Conservation (phyloP, 208 protist species). For the Trichomonas tenax region DNA sequence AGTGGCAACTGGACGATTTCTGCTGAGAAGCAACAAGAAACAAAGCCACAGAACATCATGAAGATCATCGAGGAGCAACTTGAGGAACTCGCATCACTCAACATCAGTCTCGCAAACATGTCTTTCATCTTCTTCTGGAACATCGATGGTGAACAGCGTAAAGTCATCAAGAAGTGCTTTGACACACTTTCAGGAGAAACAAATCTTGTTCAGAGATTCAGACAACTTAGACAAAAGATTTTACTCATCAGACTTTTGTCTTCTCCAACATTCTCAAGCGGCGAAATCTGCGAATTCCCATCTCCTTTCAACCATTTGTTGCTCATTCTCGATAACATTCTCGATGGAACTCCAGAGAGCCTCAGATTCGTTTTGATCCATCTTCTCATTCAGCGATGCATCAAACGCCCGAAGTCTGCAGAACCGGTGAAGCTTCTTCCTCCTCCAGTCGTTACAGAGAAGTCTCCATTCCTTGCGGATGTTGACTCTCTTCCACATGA, state of each 20-base stretch:
- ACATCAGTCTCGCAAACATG: not conserved
- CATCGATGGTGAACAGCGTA: not conserved
- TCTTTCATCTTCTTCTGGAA: not conserved
- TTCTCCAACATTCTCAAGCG: not conserved
- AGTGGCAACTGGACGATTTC: not conserved
- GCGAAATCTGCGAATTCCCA: not conserved
- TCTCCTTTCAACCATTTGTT: constrained; percentile 2
- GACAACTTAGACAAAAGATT: not conserved
- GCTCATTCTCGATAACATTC: not conserved
- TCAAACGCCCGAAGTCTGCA: not conserved
- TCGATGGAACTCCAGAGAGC: not conserved
- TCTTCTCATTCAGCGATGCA: not conserved
- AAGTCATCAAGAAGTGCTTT: not conserved
- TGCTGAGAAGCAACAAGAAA: not conserved
- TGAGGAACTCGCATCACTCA: not conserved
- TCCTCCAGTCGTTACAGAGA: constrained; percentile 4
- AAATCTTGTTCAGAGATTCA: not conserved
- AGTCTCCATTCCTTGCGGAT: not conserved
- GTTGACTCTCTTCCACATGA: not conserved
- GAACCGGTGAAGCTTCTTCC: not conserved
- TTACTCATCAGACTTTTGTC: not conserved
- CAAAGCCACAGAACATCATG: not conserved
- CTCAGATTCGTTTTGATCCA: not conserved
- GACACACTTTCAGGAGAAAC: not conserved
- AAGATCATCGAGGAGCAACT: not conserved